Percentiles rank a stretch among this genome's conserved stretches.
Evolutionary conservation across 2,329 filamentous ascomycete species (phyloP).

Genomic region (Cercospora janseana): DNA sequence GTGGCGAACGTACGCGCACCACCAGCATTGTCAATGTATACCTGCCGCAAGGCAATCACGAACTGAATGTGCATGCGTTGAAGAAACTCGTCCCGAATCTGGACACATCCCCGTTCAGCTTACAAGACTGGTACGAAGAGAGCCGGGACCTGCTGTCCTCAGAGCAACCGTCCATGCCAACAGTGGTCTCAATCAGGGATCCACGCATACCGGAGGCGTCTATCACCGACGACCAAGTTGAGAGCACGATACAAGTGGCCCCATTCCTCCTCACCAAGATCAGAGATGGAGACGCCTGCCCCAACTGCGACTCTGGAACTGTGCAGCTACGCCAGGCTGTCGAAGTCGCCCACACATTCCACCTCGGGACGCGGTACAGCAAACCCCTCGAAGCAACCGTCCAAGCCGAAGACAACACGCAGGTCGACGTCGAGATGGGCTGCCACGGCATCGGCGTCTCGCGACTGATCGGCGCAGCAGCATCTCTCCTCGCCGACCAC

Average conservation of each 20-base stretch:
- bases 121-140: constrained; percentile 11
- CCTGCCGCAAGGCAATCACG: constrained; percentile 27
- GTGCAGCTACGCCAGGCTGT: constrained; percentile 71
- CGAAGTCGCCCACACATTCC: constrained; percentile 92
- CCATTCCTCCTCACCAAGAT: constrained; percentile 65
- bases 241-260: constrained; percentile 8
- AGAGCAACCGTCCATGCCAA: constrained; percentile 1
- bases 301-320: constrained; percentile 59
- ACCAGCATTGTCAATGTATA: constrained; percentile 66
- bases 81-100: constrained; percentile 66
- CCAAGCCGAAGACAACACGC: constrained; percentile 36
- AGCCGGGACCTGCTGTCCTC: constrained; percentile 41
- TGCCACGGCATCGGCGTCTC: constrained; percentile 95
- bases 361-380: constrained; percentile 86
- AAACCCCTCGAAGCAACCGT: constrained; percentile 67
- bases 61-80: constrained; percentile 61
- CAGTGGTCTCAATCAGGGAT: constrained; percentile 12
- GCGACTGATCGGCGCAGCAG: constrained; percentile 81
- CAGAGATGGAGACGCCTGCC: constrained; percentile 68
- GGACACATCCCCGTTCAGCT: constrained; percentile 51
- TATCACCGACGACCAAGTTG: constrained; percentile 4
- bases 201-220: constrained; percentile 18
- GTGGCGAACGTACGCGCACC: constrained; percentile 35
- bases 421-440: constrained; percentile 78
- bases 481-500: constrained; percentile 68